Conservation (phyloP, 1,284 basidiomycete species). For the Phylloboletellus chloephorus region DNA sequence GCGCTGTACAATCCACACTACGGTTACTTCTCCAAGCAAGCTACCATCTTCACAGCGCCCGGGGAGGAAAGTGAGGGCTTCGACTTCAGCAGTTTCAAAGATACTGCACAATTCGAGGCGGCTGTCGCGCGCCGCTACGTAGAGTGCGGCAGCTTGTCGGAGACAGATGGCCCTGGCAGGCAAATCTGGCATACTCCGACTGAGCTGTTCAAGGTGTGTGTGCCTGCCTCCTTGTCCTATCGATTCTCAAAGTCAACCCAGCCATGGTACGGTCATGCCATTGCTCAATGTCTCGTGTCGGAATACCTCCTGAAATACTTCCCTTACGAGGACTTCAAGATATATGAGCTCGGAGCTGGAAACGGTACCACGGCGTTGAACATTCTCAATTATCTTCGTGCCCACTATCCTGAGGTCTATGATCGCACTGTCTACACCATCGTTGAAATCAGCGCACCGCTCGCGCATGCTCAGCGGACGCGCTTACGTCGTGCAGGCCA, state of each 20-base stretch:
- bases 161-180: constrained; percentile 67
- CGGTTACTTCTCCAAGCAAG: constrained; percentile 94
- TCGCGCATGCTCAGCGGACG: constrained; percentile 67
- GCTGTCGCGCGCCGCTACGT: constrained; percentile 74
- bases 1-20: constrained; percentile 96
- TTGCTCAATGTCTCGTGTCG: constrained; percentile 83
- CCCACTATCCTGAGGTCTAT: constrained; percentile 86
- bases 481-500: constrained; percentile 30
- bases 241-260: constrained; percentile 30
- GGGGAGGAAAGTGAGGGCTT: constrained; percentile 49
- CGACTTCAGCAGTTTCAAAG: constrained; percentile 65
- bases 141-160: constrained; percentile 54
- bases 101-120: constrained; percentile 76
- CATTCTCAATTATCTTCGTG: constrained; percentile 76
- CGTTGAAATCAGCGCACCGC: constrained; percentile 84
- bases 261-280: constrained; percentile 92
- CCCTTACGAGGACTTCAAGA: constrained; percentile 90
- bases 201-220: constrained; percentile 88
- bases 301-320: constrained; percentile 94
- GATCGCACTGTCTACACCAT: constrained; percentile 87
- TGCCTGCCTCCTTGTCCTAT: constrained; percentile 7
- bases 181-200: constrained; percentile 99
- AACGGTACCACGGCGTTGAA: constrained; percentile 93
- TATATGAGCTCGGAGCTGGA: constrained; percentile 97
- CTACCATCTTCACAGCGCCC: constrained; percentile 75